A percentile compares a stretch with the other conserved stretches of the same genome.
These are phyloP conservation scores for Talaromyces rugulosus DNA, from an alignment of 2,329 filamentous ascomycete genomes.

Conservation along the genomic window DNA sequence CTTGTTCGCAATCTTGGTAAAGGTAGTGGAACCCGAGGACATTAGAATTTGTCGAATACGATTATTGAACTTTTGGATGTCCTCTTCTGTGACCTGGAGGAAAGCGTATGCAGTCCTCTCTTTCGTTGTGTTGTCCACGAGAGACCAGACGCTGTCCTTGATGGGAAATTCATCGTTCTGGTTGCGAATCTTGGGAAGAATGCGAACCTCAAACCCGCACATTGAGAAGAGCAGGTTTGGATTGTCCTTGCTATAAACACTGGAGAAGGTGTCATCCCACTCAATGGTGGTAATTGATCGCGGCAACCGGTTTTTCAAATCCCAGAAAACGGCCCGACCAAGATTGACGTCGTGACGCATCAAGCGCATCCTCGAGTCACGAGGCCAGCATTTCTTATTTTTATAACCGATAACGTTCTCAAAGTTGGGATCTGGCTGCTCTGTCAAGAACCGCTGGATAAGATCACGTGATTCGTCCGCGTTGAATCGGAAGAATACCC, in stretches of 20 bases:
- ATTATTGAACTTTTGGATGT: slow-evolving; percentile 99
- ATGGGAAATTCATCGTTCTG: slow-evolving; percentile 94
- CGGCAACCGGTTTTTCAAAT: slow-evolving; percentile 92
- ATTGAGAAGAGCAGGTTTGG: slow-evolving; percentile 96
- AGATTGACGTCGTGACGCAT: slow-evolving; percentile 99
- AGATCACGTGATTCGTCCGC: slow-evolving; percentile 93
- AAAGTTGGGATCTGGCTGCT: slow-evolving; percentile 97
- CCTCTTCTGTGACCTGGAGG: slow-evolving; percentile 94
- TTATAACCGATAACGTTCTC: slow-evolving; percentile 99
- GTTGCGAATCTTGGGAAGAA: slow-evolving; percentile 91
- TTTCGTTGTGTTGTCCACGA: slow-evolving; percentile 94
- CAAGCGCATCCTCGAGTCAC: slow-evolving; percentile 93
- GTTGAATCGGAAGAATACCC: slow-evolving; percentile 92
- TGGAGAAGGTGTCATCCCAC: slow-evolving; percentile 98
- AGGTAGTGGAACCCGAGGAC: slow-evolving; percentile 98
- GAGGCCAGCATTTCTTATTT: slow-evolving; percentile 99
- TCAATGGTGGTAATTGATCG: slow-evolving; percentile 95
- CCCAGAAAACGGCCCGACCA: slow-evolving; percentile 96
- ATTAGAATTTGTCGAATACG: slow-evolving; percentile 97
- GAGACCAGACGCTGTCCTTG: slow-evolving; percentile 97
- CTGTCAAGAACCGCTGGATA: slow-evolving; percentile 95
- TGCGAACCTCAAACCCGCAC: slow-evolving; percentile 95
- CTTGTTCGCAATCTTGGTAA: slow-evolving; percentile 99
- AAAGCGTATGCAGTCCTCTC: slow-evolving; percentile 97
- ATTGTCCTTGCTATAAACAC: slow-evolving; percentile 96